Conservation (phyloP, 2,329 filamentous ascomycete genomes). For the Colletotrichum shisoi region DNA sequence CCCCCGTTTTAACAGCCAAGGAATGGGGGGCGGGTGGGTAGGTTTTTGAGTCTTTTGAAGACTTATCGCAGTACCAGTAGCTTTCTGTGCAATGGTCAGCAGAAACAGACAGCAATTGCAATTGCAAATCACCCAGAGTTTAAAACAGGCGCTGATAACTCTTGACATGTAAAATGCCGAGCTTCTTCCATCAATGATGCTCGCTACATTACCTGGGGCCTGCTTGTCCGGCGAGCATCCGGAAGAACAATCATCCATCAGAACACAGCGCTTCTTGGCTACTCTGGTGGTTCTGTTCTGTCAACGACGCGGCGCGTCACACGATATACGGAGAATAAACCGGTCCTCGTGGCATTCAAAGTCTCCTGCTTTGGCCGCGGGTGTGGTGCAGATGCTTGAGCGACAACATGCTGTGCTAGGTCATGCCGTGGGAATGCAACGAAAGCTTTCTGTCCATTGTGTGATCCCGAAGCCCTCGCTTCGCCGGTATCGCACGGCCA, state of each 20-base stretch:
- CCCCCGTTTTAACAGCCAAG: not conserved
- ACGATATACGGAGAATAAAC: conserved; percentile 6
- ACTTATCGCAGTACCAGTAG: not conserved
- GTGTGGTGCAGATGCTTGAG: not conserved
- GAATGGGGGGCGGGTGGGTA: not conserved
- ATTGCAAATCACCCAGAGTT: not conserved
- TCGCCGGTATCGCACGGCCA: not conserved
- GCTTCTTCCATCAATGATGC: not conserved
- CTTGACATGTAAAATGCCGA: not conserved
- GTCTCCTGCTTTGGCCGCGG: not conserved
- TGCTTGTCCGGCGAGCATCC: not conserved
- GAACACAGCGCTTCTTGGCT: not conserved
- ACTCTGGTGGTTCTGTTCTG: conserved; percentile 1
- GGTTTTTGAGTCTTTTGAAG: not conserved
- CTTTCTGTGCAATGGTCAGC: conserved; percentile 5
- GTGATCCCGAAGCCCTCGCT: not conserved
- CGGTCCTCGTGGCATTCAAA: not conserved
- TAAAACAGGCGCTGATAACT: not conserved
- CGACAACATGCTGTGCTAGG: not conserved
- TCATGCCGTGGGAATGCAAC: not conserved
- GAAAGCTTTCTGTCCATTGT: not conserved
- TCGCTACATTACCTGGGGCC: not conserved
- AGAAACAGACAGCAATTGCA: not conserved
- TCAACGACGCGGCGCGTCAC: not conserved
- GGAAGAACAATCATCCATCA: no score